Base-by-base conservation (phyloP, 2,329 filamentous ascomycete species). In the Fusarium heterosporum region DNA sequence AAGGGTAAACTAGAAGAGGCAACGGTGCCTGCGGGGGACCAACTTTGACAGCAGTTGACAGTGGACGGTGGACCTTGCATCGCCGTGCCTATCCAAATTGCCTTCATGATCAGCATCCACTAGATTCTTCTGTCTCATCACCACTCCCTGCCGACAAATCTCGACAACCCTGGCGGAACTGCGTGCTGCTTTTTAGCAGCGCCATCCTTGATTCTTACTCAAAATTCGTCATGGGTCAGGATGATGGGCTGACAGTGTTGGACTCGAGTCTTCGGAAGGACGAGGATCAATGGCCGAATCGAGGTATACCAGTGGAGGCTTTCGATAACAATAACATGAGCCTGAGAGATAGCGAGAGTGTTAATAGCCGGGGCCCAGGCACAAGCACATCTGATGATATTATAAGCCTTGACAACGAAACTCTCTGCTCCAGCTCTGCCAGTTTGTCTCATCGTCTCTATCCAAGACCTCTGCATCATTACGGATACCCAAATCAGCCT, bases 381-480 rank as follows among this genome's bases (percentile, higher is more conserved):
- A 53, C 58, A 40, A 54, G 47, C 40, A 53, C 58, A 32, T 41
- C 57, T 56, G 63, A 69, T 68, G 71, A 73, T 67, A 65, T 68
- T 63, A 70, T 61, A 56, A 73, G 66, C 57, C 73, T 73, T 38
- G 72, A 73, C 64, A 72, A 64, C 28, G 72, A 73, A 45, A 73
- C 72, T n/a, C 61, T 72, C 53, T 69, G 52, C 48, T 73, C 72
- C 14, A 43, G 54, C 43, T 64, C 72, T 30, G 67, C 56, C 41
- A 69, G 68, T 64, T 53, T 61, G 22, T 58, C 64, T 49, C 64
- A 63, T 60, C 52, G 52, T 51, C 62, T 61, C 28, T 50, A 55
- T 45, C 62, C 66, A 42, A 69, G 66, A 22, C 68, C 68, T 66
- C 38, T 66, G 30, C 61, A 65, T 41, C 68, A 66, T 42, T 66